Conservation (phyloP, 2,329 filamentous ascomycete species). For the Microdochium trichocladiopsis region DNA sequence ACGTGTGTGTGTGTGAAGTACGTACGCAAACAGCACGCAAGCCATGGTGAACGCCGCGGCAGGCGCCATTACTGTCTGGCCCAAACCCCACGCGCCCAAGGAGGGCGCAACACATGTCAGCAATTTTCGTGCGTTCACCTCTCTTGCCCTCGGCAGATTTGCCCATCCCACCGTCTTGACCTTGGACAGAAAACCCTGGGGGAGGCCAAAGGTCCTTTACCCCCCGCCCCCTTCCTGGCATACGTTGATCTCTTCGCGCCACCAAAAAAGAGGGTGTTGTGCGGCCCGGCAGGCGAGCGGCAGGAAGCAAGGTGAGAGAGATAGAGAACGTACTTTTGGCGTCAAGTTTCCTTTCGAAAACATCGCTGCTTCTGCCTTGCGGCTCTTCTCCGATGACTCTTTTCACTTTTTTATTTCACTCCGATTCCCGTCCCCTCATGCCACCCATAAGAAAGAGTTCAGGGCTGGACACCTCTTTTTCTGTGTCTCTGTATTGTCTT, state of each 20-base stretch:
- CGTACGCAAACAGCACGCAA: slow-evolving; percentile 38
- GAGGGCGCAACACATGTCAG: too few species aligned
- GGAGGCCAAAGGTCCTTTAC: neutral
- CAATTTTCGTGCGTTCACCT: too few species aligned
- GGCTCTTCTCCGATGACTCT: neutral
- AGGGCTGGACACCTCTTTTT: too few species aligned
- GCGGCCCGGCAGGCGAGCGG: neutral
- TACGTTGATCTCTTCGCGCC: too few species aligned
- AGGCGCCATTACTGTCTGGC: slow-evolving; percentile 38
- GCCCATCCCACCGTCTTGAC: too few species aligned
- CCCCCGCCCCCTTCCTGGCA: neutral
- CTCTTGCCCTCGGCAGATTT: too few species aligned
- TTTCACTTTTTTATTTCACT: too few species aligned
- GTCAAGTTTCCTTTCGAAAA: neutral
- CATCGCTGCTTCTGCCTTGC: neutral
- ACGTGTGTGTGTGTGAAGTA: neutral
- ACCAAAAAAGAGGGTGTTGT: too few species aligned
- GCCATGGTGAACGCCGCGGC: slow-evolving; percentile 49
- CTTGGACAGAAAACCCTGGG: too few species aligned
- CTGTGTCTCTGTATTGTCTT: too few species aligned
- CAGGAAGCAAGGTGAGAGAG: neutral
- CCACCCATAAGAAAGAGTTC: too few species aligned
- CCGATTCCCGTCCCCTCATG: too few species aligned
- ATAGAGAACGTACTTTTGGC: neutral
- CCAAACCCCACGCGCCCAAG: neutral